These are phyloP conservation scores for Boletus subparvulus DNA, from an alignment of 768 basidiomycete species.

Conservation along the genomic window DNA sequence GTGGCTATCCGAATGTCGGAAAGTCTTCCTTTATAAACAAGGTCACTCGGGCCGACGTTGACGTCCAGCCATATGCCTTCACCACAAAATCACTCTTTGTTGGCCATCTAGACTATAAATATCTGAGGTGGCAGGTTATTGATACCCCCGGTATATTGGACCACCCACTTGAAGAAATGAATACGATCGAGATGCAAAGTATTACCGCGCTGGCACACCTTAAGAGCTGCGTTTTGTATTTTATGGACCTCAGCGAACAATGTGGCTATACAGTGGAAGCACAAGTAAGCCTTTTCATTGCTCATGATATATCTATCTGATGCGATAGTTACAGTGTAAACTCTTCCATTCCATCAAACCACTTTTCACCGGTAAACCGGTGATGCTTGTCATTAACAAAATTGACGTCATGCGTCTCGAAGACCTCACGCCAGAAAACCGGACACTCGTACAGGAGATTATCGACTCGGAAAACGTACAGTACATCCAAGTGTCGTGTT, in stretches of 20 bases:
- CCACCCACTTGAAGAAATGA: conserved; percentile 99
- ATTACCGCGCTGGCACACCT: conserved; percentile 97
- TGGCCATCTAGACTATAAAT: conserved; percentile 98
- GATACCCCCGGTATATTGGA: conserved; percentile 98
- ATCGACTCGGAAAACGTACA: conserved; percentile 69
- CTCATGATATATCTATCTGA: not conserved
- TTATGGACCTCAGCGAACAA: conserved; percentile 98
- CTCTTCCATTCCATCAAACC: conserved; percentile 99
- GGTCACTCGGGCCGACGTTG: conserved; percentile 97
- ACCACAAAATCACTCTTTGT: conserved; percentile 99
- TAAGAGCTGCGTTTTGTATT: conserved; percentile 92
- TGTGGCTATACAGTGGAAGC: conserved; percentile 98
- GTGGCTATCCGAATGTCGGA: conserved; percentile 99
- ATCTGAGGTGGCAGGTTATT: conserved; percentile 99
- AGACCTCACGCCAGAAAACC: conserved; percentile 75
- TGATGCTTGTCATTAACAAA: conserved; percentile 96
- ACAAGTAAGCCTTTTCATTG: conserved; percentile 55
- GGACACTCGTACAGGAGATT: conserved; percentile 84
- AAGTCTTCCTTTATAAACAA: conserved; percentile 99
- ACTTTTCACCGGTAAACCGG: conserved; percentile 90
- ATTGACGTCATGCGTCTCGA: conserved; percentile 89
- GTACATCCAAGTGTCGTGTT: conserved; percentile 85
- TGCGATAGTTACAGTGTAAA: conserved; percentile 65
- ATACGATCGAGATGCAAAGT: conserved; percentile 99
- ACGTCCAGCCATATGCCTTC: conserved; percentile 99